Evolutionary conservation across 2,329 filamentous ascomycete genomes (phyloP), one percentile per base, ranked within the genome.

Genomic region (Aspergillus puulaauensis): DNA sequence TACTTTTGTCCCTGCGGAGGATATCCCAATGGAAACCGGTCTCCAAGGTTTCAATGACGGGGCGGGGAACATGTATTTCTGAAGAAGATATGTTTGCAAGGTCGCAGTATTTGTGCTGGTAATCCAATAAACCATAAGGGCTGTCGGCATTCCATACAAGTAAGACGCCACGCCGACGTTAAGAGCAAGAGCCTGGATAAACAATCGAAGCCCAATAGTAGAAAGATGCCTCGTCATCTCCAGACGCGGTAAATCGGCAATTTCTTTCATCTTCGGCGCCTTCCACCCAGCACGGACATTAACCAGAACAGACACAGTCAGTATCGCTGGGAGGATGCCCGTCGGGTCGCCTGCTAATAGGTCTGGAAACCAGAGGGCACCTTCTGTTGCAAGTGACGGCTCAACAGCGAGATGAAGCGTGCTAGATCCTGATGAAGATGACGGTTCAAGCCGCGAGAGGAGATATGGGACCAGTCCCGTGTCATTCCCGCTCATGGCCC

Each of bases 321-420:
- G 73, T 3, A 80, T 57, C 41, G 79, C 73, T 0, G 83, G 82
- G 2, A 86, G 73, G 2, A 76, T 62, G 2, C 79, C 71, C 3
- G 77, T 78, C 0, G 83, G 77, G 63, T 88, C 85, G 8, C 82
- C 72, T 0, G 76, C 65, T 5, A 83, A 72, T 14, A 88, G 77
- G 66, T 87, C 77, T 1, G 80, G 77, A 56, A 86, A 86, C 85
- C 85, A 88, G 2, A 85, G 73, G 3, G 80, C 77, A n/a, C 85
- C 85, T 71, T 86, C 85, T 7, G 68, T 77, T 5, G 79, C 77
- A 15, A 88, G 71, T 4, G 79, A 77, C 3, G 79, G 78, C 61
- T 85, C 81, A 33, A 80, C 45, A 3, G 66, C 58, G 9, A 67
- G 45, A 55, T 64, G 65, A 23, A 74, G 58, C 39, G 69, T 52